Evolutionary conservation across 805 yeast species (phyloP), one percentile per base, ranked within the genome.

Genomic region (Candida vaughaniae): DNA sequence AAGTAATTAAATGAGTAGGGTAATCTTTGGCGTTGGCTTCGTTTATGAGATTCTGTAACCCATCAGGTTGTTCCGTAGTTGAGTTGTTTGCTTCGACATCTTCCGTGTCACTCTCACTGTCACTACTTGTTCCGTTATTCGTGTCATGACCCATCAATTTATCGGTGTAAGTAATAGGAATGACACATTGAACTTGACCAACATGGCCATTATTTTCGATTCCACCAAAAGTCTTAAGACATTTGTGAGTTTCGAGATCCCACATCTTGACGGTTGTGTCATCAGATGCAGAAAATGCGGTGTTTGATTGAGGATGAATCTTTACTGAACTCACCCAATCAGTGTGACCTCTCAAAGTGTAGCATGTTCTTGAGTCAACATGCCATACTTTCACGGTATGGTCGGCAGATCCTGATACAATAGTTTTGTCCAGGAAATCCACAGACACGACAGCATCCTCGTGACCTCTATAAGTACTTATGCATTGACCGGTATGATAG

Each of bases 381-480:
- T 93, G 95, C 99, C 99, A 93, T 10, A 93, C 90, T 59, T 89
- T 88, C 37, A 93, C 84, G 0, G 95, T 88, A 45, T 78, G 75
- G 63, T 93, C 99, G 0, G 96, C 95, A 23, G 95, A 82, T 0
- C 98, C 99, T 7, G 93, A 82, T 1, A 89, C 97, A 53, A 93
- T 89, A 20, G 87, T 71, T 52, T 86, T 87, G 45, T 77, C 74
- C 45, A 71, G 71, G 48, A 88, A 85, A 59, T 91, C 97, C 35
- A 93, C 88, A 46, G 86, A 78, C 28, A 85, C 70, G 3, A 93
- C 95, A 34, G 87, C 80, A 52, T 85, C 93, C 33, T 80, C 82
- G 63, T 93, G 98, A 3, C 98, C 98, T 27, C 91, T 71, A 61
- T 93, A 89, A 0, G 98, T 90, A 6, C 96, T 85, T 16, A 93